Base-by-base conservation (phyloP, 2,329 filamentous ascomycete genomes). In the Leptographium radiaticola region DNA sequence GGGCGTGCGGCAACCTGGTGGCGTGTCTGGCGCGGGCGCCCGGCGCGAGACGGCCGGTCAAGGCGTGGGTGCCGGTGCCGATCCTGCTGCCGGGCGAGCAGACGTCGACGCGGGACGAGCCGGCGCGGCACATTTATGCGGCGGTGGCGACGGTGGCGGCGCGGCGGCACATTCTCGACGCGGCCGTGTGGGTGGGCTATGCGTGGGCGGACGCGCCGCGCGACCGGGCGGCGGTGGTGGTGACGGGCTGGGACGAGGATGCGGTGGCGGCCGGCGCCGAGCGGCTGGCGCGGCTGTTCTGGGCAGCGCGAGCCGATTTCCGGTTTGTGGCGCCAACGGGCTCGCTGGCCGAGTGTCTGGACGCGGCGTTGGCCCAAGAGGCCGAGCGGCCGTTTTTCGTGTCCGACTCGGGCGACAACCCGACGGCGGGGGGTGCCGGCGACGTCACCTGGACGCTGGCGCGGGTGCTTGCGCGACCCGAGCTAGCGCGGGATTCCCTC, bases 361-460 rank as follows among this genome's bases (percentile, higher is more conserved):
- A 76, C 53, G 60, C 63, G 0, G 75, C 75, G 0, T 59, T 77
- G 10, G 56, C 59, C 6, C 68, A 71, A 0, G 56, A 59, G 4
- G 68, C 69, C 0, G 30, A n/a, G 3, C 67, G 68, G 9, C 75
- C 75, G 0, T 79, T 69, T 56, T 78, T 77, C 59, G 73, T 79
- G 54, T 78, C 75, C 0, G 75, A 78, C 60, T 77, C 75, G 1
- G 75, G 75, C 0, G 75, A 79, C 55, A 78, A 78, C 51, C 75
- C 75, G 8, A 79, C 75, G 0, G 75, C 75, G 1, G 75, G 75
- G 6, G 75, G 75, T 0, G 73, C 75, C 0, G 75, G 75, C 1
- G 75, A 78, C 58, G 70, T 78, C 16, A 76, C 75, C 0, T 78
- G 75, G 73, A 71, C 73, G 0, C 60, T 79, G 6, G 68, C 68